Conservation (phyloP, 1,139 yeast genomes). For the Geotrichum europaeum region DNA sequence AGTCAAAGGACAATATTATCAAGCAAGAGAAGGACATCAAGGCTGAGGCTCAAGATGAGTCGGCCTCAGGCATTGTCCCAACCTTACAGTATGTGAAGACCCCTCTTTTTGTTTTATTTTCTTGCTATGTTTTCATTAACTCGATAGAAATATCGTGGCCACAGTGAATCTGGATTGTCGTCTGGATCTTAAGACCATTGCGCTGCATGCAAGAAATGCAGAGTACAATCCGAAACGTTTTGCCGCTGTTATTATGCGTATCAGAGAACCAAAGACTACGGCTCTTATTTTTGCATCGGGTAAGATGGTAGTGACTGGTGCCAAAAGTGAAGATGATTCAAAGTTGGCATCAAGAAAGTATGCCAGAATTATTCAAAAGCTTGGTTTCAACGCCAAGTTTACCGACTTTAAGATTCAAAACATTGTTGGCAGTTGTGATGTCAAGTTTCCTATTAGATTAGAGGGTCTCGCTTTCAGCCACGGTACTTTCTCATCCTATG, state of each 20-base stretch:
- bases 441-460: conserved; percentile 91
- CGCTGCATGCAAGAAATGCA: conserved; percentile 97
- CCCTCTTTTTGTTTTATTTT: not conserved
- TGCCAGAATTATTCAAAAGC: conserved; percentile 95
- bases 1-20: conserved; percentile 18
- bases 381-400: conserved; percentile 86
- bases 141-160: conserved; percentile 72
- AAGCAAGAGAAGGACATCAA: conserved; percentile 28
- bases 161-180: conserved; percentile 96
- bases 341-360: conserved; percentile 95
- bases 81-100: conserved; percentile 54
- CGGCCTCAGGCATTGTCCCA: conserved; percentile 91
- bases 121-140: conserved; percentile 19
- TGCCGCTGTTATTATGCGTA: conserved; percentile 99
- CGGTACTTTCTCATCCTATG: conserved; percentile 98
- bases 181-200: conserved; percentile 91
- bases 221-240: conserved; percentile 97
- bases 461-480: conserved; percentile 98
- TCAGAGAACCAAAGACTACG: conserved; percentile 97
- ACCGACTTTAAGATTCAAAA: conserved; percentile 97
- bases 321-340: conserved; percentile 95
- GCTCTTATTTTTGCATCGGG: conserved; percentile 98
- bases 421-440: conserved; percentile 96
- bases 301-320: conserved; percentile 99
- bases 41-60: conserved; percentile 40